These are phyloP conservation scores for Nitzschia sp. DNA, from an alignment of 108 stramenopile genomes.

Conservation along the genomic window DNA sequence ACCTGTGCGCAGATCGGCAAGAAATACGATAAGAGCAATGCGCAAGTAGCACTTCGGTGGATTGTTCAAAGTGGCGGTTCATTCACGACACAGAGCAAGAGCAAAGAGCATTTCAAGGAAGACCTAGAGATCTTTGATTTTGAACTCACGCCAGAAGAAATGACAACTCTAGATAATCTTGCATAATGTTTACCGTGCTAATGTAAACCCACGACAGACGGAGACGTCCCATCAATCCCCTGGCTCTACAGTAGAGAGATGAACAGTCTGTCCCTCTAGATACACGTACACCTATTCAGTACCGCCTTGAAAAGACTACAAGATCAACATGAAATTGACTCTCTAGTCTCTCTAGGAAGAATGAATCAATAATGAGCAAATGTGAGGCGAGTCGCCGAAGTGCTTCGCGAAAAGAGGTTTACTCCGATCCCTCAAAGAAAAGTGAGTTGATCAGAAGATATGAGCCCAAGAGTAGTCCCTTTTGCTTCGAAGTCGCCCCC, in stretches of 20 bases:
- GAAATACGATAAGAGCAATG: conserved; percentile 65
- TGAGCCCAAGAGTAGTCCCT: conserved; percentile 62
- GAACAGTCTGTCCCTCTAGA: too few species aligned
- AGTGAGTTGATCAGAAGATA: conserved; percentile 69
- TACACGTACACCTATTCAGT: too few species aligned
- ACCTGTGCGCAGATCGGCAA: conserved; percentile 64
- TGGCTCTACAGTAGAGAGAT: too few species aligned
- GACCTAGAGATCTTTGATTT: conserved; percentile 82
- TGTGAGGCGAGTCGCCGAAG: too few species aligned
- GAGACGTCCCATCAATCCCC: too few species aligned
- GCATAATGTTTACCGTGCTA: conserved; percentile 16
- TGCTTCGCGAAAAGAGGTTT: too few species aligned
- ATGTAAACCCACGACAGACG: too few species aligned
- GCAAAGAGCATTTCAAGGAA: conserved; percentile 63
- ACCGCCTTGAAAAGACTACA: too few species aligned
- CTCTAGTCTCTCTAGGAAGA: too few species aligned
- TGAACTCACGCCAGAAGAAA: conserved; percentile 61
- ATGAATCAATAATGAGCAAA: too few species aligned
- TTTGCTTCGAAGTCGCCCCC: conserved; percentile 49
- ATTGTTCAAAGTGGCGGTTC: conserved; percentile 71
- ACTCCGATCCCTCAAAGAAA: conserved; percentile 60
- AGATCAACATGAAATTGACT: too few species aligned
- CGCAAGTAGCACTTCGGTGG: conserved; percentile 81
- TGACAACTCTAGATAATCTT: conserved; percentile 36
- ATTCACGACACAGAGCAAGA: conserved; percentile 65